A percentile compares a stretch with the other conserved stretches of the same genome.
phyloP scores from a whole-genome alignment of 2,329 filamentous ascomycete species.

The Tothia fuscella region DNA sequence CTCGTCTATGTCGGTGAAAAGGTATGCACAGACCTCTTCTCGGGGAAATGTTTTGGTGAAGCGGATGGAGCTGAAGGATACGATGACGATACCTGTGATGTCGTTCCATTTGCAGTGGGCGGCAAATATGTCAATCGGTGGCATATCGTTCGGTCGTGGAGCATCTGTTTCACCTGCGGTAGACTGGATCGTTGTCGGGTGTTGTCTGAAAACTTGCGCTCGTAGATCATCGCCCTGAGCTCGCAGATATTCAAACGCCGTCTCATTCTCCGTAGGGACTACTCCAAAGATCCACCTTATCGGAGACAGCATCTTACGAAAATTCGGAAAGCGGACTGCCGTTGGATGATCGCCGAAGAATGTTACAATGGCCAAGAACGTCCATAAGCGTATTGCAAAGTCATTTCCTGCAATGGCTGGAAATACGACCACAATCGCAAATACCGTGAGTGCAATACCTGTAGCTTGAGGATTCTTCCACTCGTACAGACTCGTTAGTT shows the following conservation, averaged over 20 bases:
- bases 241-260: conserved; percentile 1
- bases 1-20: not conserved
- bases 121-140: not conserved
- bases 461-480: conserved; percentile 1
- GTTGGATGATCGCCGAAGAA: conserved; percentile 4
- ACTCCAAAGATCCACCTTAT: conserved; percentile 6
- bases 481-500: conserved; percentile 1
- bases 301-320: not conserved
- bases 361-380: not conserved
- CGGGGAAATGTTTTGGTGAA: not conserved
- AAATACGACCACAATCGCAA: not conserved
- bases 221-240: not conserved
- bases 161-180: not conserved
- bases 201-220: not conserved
- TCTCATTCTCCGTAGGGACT: conserved; percentile 1
- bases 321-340: conserved; percentile 1
- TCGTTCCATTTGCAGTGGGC: conserved; percentile 2
- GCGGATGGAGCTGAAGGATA: not conserved
- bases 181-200: not conserved
- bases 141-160: not conserved
- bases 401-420: not conserved
- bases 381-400: not conserved
- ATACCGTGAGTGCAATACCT: not conserved
- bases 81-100: not conserved
- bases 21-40: not conserved